Percentiles rank a stretch among this genome's conserved stretches.
Conservation (phyloP, 148 eudicot genomes). For the Silene conica region DNA sequence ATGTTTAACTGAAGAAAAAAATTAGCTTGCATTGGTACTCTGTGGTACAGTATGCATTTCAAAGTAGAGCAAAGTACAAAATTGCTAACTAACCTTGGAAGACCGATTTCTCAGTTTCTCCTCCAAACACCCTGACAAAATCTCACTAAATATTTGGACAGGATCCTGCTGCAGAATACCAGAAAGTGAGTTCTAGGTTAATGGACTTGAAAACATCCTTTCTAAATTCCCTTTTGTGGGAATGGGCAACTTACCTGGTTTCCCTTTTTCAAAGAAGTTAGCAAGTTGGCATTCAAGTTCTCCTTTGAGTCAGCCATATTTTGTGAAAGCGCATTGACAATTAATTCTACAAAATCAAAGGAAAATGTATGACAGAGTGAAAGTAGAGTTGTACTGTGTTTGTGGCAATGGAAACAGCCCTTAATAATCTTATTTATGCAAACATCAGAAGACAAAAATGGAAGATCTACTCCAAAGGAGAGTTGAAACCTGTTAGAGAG, state of each 20-base stretch:
- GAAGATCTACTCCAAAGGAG: not conserved
- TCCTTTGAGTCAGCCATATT: conserved; percentile 72
- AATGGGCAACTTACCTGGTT: too few relatives aligned
- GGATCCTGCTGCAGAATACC: conserved; percentile 44
- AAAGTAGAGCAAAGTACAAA: conserved; percentile 1
- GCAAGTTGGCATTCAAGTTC: conserved; percentile 51
- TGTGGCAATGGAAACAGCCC: too few relatives aligned
- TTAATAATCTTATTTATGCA: too few relatives aligned
- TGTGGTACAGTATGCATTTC: not conserved
- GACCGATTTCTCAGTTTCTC: conserved; percentile 38
- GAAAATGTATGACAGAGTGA: not conserved
- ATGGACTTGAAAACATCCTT: too few relatives aligned
- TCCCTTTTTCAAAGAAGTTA: too few relatives aligned
- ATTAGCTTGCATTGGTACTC: not conserved
- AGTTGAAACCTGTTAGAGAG: conserved; percentile 53
- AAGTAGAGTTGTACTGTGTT: not conserved
- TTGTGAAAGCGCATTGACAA: conserved; percentile 55
- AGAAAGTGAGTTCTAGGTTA: too few relatives aligned
- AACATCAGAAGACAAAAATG: not conserved
- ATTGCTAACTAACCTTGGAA: conserved; percentile 43
- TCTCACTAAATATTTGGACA: conserved; percentile 41
- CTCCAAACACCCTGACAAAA: conserved; percentile 51
- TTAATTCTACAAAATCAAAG: conserved; percentile 38
- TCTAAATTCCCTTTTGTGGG: too few relatives aligned
- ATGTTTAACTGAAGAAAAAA: conserved; percentile 36